Base-by-base conservation (phyloP, 2,329 filamentous ascomycete species). In the Calonectria hongkongensis region DNA sequence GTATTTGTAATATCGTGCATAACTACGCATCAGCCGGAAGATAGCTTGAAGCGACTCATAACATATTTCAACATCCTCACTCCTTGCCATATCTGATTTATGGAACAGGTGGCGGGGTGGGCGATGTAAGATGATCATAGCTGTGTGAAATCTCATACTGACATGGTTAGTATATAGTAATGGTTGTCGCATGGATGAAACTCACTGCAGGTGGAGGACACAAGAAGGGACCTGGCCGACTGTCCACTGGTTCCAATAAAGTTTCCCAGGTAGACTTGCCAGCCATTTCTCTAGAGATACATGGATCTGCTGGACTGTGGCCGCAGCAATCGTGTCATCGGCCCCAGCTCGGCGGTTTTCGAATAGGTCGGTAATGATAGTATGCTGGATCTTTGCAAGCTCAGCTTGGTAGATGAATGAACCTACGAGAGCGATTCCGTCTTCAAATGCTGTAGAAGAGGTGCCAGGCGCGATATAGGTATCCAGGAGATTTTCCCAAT, bases 221-320 rank as follows among this genome's bases (percentile, higher is more conserved):
- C 85, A 84, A 2, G 85, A 81, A 3, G 86, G 85, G 3, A 88
- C 84, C 25, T 85, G 82, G 4, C 85, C 86, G 0, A 87, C 84
- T 4, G 85, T 87, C 87, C 87, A 88, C 69, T 87, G 86, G 65
- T 87, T 88, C 87, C 87, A 89, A 71, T 89, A 85, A 30, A 89
- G 77, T 28, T 85, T 87, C 10, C 84, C 82, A 2, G 87, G 87
- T 1, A 89, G 80, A 48, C 82, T 83, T 3, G 84, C 81, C 1
- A 87, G 81, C 87, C 87, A 88, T 66, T 85, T 87, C 8, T 82
- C 85, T 51, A 89, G 79, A 1, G 85, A 82, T 8, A 85, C 82
- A 76, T 88, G 86, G 15, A 88, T 85, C 43, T 86, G 83, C 56
- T 85, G 84, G 9, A 85, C 84, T 9, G 84, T 85, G 12, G 84